Base-by-base conservation (phyloP, 2,329 filamentous ascomycete genomes). In the Phialocephala subalpina region DNA sequence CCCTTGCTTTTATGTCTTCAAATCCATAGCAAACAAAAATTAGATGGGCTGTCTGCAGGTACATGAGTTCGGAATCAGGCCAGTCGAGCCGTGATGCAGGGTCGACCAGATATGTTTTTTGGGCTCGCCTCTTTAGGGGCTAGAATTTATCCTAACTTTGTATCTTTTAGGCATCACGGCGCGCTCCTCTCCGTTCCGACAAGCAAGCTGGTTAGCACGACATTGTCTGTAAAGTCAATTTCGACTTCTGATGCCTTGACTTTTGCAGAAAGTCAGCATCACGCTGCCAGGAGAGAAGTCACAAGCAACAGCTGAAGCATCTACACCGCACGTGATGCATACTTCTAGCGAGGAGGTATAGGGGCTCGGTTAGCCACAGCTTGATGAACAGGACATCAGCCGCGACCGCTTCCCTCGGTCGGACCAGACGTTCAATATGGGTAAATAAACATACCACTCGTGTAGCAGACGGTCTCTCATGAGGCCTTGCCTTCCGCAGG, bases 341-440 rank as follows among this genome's bases (percentile, higher is more conserved):
- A n/a, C 16, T 6, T 5, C n/a, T 18, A 2, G n/a, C 16, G 4
- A 16, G 40, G 16, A n/a, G 16, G 16, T n/a, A 42, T 18, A 5
- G n/a, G 45, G n/a, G 45, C 45, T 49, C 45, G 45, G 45, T 25
- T 22, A 49, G 7, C 7, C 45, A 25, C n/a, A 49, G n/a, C 11
- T 49, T 49, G 45, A 49, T 14, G n/a, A 49, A 22, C 45, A 49
- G n/a, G n/a, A 49, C n/a, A 49, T 49, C 45, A 49, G 45, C 45
- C 45, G 45, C n/a, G 7, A 49, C 6, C 3, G 45, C n/a, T 49
- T 49, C n/a, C 45, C n/a, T 49, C 45, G n/a, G 6, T 47, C 18
- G 42, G n/a, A 42, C 14, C 40, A 42, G n/a, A 59, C 57, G 12
- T 45, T 42, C 57, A 29, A 42, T 38, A 59, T 42, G 57, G 35